These are phyloP conservation scores for Pseudogymnoascus pannorum DNA, from an alignment of 2,329 filamentous ascomycete species.

Conservation along the genomic window DNA sequence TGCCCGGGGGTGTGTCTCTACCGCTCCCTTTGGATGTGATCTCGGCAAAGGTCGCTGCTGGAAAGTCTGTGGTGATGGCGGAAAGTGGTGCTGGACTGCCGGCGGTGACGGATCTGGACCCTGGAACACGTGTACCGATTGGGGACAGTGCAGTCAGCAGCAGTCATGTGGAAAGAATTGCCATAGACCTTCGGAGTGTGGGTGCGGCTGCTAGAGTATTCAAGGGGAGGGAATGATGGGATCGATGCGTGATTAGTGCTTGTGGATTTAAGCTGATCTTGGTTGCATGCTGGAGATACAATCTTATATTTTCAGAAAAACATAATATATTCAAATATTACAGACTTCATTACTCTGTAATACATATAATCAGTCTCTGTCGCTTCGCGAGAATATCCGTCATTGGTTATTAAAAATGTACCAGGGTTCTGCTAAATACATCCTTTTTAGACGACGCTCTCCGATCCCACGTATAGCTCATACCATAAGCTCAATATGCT, in stretches of 20 bases:
- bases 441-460: neutral
- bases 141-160: neutral
- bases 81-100: conserved; percentile 44
- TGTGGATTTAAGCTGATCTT: neutral
- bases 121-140: neutral
- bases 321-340: no score
- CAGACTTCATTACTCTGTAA: neutral
- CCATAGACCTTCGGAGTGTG: neutral
- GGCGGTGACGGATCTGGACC: neutral
- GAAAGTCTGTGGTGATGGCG: conserved; percentile 89
- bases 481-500: conserved; percentile 1
- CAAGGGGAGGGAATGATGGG: neutral
- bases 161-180: neutral
- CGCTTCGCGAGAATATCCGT: no score
- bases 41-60: conserved; percentile 96
- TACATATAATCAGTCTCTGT: neutral
- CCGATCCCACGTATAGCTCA: neutral
- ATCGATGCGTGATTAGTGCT: neutral
- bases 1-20: neutral
- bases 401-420: neutral
- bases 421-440: neutral
- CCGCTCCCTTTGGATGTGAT: conserved; percentile 37
- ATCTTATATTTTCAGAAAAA: no score
- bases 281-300: neutral
- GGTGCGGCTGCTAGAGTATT: neutral